A percentile compares a stretch with the other conserved stretches of the same genome.
Evolutionary conservation across 2,329 filamentous ascomycete species (phyloP).

Genomic region (Dothistroma pini): DNA sequence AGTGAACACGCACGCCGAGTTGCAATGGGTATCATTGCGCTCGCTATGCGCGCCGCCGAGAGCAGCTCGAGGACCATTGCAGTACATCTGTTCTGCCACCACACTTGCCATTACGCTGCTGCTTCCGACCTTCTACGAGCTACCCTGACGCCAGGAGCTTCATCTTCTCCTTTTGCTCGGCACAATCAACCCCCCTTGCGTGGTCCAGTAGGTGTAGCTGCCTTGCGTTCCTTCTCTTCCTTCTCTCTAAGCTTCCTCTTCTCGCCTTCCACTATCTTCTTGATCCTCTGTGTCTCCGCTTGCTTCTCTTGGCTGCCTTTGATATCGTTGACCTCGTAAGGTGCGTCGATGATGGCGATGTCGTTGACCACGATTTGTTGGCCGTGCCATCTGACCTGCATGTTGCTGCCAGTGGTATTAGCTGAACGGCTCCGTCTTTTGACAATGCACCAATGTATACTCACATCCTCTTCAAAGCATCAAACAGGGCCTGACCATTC

Average conservation of each 20-base stretch:
- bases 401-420: slow-evolving; percentile 24
- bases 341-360: slow-evolving; percentile 55
- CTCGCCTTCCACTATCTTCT: slow-evolving; percentile 47
- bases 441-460: slow-evolving; percentile 16
- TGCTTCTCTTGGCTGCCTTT: slow-evolving; percentile 42
- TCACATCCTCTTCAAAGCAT: slow-evolving; percentile 57
- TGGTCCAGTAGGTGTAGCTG: slow-evolving; percentile 17
- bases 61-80: not conserved
- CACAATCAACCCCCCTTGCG: slow-evolving; percentile 27
- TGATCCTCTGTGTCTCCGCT: slow-evolving; percentile 41
- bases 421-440: not conserved
- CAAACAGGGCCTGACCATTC: slow-evolving; percentile 62
- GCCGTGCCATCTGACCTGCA: slow-evolving; percentile 57
- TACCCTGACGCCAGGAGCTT: not conserved
- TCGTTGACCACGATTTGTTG: slow-evolving; percentile 59
- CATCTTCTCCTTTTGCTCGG: not conserved
- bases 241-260: slow-evolving; percentile 40
- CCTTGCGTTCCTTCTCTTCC: slow-evolving; percentile 25
- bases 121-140: not conserved
- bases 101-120: not conserved
- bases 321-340: slow-evolving; percentile 57
- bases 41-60: slow-evolving; percentile 1
- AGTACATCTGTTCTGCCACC: too few relatives aligned
- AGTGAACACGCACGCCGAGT: not conserved
- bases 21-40: slow-evolving; percentile 7